Evolutionary conservation across 2,329 filamentous ascomycete species (phyloP), one percentile per base, ranked within the genome.

Genomic region (Tolypocladium guangdongense): DNA sequence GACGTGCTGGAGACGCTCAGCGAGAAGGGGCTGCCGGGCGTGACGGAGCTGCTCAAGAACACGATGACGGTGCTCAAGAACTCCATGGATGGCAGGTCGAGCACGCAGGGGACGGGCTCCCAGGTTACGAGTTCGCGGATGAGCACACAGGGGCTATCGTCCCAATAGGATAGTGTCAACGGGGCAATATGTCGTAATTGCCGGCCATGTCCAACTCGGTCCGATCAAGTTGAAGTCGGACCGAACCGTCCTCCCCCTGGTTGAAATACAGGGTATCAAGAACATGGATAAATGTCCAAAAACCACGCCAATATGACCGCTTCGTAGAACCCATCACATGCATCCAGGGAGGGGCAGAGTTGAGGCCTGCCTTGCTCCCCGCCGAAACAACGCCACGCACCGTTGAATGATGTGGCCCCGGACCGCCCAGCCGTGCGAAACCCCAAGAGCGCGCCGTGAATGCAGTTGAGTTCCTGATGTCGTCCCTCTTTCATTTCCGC

Each of bases 31-130:
- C 75, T 87, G 47, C 70, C 67, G 12, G 90, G 90, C 0, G 75
- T 92, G 33, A 78, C 80, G 18, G 77, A 84, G 57, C 69, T 95
- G 62, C 85, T 95, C 77, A 87, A 87, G 66, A 88, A 83, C 61
- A 91, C 88, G 1, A 90, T 93, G 81, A 89, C 86, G 65, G 82
- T 85, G 50, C 69, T 92, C 60, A 83, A 82, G 69, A 79, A 73
- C 55, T 68, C 70, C 36, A 70, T 68, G 61, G 65, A 69, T 35
- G 64, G 63, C 24, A 65, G 57, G 48, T 39, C 58, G 54, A 57
- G 52, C 49, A 57, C 58, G 35, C 59, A 55, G 39, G 59, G 57
- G 30, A 60, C 54, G 39, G 32, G 32, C 18, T 49, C 51, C 8
- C 43, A 49, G 39, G 7, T n/a, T 7, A 33, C 37, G 6, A 24